Evolutionary conservation across 805 yeast genomes (phyloP), one percentile per base, ranked within the genome.

Genomic region (Brettanomyces bruxellensis): DNA sequence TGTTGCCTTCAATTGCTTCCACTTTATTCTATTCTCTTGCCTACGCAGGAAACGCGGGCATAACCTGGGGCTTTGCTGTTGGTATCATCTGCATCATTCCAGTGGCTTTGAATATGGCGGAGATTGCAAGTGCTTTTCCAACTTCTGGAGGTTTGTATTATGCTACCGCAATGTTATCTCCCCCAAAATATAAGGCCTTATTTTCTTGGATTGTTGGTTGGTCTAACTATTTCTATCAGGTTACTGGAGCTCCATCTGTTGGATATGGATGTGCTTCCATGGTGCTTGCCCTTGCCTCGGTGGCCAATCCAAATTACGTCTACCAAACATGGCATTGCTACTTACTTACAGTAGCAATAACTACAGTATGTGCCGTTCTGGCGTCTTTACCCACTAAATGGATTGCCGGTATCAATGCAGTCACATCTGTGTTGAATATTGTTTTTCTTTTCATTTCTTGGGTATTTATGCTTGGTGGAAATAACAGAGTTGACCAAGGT

Each of bases 121-220:
- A 82, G 57, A 68, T 81, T 32, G 74, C 83, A 11, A 70, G 78
- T 25, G 79, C 84, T 5, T 77, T 76, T 65, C 88, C 88, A 37
- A 80, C 84, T 6, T 70, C 82, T 9, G 77, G 84, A 25, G 87
- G 87, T 41, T 71, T 83, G 7, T 84, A 83, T 43, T 82, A 81
- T 54, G 85, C 87, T 49, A 81, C 81, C 2, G 71, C 78, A 2
- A 78, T 78, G 54, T 64, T 80, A 51, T 75, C 85, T 3, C 85
- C 86, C 12, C 75, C 73, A 23, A 68, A 67, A 52, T 67, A 65
- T 60, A 73, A 73, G 14, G 76, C 83, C 1, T 60, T 76, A 24
- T 64, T 76, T 44, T 75, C 86, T 5, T 80, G 84, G 84, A 56
- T 73, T 43, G 76, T 79, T 7, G 80, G 84, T 47, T 80, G 82